A percentile compares a stretch with the other conserved stretches of the same genome.
Conservation (phyloP, 2,329 filamentous ascomycete genomes). For the Thelonectria discophora region DNA sequence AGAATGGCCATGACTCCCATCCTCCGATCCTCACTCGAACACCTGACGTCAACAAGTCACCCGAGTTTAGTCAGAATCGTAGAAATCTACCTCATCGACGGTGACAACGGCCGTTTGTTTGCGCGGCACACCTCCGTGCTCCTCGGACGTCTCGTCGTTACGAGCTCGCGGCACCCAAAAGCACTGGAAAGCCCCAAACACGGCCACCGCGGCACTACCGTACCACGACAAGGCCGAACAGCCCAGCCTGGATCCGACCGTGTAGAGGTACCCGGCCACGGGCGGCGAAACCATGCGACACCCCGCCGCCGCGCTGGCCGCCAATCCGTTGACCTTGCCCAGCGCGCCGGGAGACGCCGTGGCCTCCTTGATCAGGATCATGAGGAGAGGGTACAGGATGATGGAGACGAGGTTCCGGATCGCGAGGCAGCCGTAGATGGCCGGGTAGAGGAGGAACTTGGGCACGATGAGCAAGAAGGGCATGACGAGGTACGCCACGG, state of each 20-base stretch:
- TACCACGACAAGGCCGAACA: slow-evolving; percentile 72
- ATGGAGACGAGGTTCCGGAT: slow-evolving; percentile 70
- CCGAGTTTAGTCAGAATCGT: slow-evolving; percentile 36
- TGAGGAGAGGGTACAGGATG: slow-evolving; percentile 70
- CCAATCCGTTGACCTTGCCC: slow-evolving; percentile 72
- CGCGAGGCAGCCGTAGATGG: slow-evolving; percentile 66
- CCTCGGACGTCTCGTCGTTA: slow-evolving; percentile 42
- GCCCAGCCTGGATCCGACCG: slow-evolving; percentile 64
- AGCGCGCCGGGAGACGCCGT: slow-evolving; percentile 65
- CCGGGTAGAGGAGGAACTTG: slow-evolving; percentile 58
- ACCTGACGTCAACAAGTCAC: not conserved
- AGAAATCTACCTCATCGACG: slow-evolving; percentile 45
- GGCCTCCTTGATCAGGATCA: slow-evolving; percentile 74
- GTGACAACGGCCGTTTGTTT: slow-evolving; percentile 31
- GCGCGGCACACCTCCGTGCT: slow-evolving; percentile 36
- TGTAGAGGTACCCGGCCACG: slow-evolving; percentile 70
- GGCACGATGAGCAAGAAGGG: slow-evolving; percentile 67
- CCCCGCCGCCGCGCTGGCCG: slow-evolving; percentile 71
- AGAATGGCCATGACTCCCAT: not conserved
- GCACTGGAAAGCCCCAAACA: slow-evolving; percentile 67
- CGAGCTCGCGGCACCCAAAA: slow-evolving; percentile 58
- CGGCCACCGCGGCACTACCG: slow-evolving; percentile 65
- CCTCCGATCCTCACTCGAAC: not conserved
- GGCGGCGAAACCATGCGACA: slow-evolving; percentile 75
- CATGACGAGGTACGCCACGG: slow-evolving; percentile 67